A percentile compares a stretch with the other conserved stretches of the same genome.
Evolutionary conservation across 139 green algal genomes (phyloP).

Genomic region (Asterochloris erici): DNA sequence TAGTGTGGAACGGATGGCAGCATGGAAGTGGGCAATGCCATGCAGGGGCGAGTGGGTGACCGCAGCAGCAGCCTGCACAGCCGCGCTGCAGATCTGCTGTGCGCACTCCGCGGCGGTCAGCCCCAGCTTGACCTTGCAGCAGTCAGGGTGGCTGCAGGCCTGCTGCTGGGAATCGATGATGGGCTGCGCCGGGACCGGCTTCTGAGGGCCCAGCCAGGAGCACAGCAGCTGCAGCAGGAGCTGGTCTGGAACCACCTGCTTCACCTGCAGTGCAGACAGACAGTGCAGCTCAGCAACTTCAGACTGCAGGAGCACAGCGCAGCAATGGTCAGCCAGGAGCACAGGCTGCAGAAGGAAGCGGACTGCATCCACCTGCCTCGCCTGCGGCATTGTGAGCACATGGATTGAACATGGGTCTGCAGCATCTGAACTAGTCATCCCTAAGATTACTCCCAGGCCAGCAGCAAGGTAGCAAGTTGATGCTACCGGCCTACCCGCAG

Average conservation of each 20-base stretch:
- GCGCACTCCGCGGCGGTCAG: conserved; percentile 6
- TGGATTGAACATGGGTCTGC: no score
- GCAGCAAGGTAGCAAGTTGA: no score
- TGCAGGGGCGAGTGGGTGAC: conserved; percentile 18
- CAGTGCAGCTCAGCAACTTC: no score
- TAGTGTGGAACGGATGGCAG: conserved; percentile 74
- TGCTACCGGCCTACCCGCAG: no score
- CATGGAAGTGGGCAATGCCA: conserved; percentile 81
- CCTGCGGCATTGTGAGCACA: no score
- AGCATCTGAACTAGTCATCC: no score
- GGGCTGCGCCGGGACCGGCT: neutral
- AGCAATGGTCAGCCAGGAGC: no score
- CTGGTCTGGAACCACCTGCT: conserved; percentile 59
- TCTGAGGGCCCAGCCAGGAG: conserved; percentile 53
- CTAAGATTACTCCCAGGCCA: no score
- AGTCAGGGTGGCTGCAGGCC: neutral
- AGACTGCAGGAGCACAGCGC: no score
- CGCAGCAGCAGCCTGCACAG: neutral
- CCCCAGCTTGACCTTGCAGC: conserved; percentile 14
- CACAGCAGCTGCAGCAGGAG: conserved; percentile 76
- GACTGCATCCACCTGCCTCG: no score
- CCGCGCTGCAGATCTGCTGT: neutral
- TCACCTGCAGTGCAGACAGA: conserved; percentile 37
- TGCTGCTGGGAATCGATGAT: neutral
- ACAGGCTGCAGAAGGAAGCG: no score